These are phyloP conservation scores for Clonostachys solani DNA, from an alignment of 2,329 filamentous ascomycete genomes.

Conservation along the genomic window DNA sequence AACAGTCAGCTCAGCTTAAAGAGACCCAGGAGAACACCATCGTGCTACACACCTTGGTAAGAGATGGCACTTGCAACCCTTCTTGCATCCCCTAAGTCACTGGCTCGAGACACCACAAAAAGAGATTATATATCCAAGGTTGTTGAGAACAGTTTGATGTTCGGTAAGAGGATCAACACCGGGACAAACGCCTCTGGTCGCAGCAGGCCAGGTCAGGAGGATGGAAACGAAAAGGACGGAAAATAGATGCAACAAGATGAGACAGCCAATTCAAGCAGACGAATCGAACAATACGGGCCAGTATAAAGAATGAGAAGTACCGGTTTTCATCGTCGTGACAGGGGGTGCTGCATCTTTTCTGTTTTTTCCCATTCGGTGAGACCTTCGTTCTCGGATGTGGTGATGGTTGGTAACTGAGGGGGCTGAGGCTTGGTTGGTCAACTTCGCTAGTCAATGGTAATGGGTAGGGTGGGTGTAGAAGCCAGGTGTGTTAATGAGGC, in stretches of 20 bases:
- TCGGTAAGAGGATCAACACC: conserved; percentile 5
- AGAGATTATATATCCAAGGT: conserved; percentile 12
- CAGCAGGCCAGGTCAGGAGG: not conserved
- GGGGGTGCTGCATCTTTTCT: conserved; percentile 16
- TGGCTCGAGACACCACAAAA: not conserved
- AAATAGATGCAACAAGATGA: not conserved
- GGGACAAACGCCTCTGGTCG: conserved; percentile 2
- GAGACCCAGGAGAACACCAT: no score
- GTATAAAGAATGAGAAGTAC: conserved; percentile 40
- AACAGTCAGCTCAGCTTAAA: no score
- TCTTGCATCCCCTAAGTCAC: not conserved
- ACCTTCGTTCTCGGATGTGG: not conserved
- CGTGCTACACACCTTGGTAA: no score
- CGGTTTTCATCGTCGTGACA: conserved; percentile 52
- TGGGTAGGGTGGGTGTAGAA: no score
- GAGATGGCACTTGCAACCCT: conserved; percentile 2
- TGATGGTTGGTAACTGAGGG: not conserved
- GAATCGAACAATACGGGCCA: conserved; percentile 49
- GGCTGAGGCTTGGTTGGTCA: not conserved
- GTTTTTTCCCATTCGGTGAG: not conserved
- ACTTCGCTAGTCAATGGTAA: not conserved
- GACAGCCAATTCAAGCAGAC: conserved; percentile 44
- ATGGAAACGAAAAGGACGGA: conserved; percentile 4
- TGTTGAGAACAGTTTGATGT: conserved; percentile 8
- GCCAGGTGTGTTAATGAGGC: no score